These are phyloP conservation scores for Trichoderma pleuroti DNA, from an alignment of 2,329 filamentous ascomycete genomes.

Conservation along the genomic window DNA sequence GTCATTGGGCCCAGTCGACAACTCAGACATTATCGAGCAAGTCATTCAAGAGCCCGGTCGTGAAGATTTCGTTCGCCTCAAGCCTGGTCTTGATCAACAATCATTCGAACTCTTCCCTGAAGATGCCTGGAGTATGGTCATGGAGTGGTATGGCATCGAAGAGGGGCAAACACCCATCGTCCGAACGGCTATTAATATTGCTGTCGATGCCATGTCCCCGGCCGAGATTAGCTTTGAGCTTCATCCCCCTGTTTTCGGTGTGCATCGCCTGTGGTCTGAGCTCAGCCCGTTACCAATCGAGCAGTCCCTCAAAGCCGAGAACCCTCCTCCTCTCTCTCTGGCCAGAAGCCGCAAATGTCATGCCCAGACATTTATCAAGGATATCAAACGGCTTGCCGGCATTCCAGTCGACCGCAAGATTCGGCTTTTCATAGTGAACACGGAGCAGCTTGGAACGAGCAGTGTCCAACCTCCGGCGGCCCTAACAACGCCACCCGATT, in stretches of 20 bases:
- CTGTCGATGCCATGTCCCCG: constrained; percentile 49
- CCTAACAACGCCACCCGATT: constrained; percentile 41
- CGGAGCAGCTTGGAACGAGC: constrained; percentile 37
- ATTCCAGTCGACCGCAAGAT: constrained; percentile 71
- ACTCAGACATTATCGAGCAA: constrained; percentile 72
- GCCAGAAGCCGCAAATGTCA: constrained; percentile 67
- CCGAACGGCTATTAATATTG: constrained; percentile 74
- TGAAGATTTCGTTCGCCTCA: constrained; percentile 67
- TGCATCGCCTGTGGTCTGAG: constrained; percentile 72
- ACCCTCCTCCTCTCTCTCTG: constrained; percentile 60
- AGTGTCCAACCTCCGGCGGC: constrained; percentile 35
- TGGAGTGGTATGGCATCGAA: constrained; percentile 77
- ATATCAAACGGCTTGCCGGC: constrained; percentile 64
- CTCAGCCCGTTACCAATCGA: constrained; percentile 54
- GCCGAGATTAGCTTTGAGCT: constrained; percentile 77
- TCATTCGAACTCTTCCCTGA: constrained; percentile 75
- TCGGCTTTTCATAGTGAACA: constrained; percentile 65
- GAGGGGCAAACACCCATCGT: constrained; percentile 67
- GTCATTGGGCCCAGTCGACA: constrained; percentile 76
- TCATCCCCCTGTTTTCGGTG: constrained; percentile 77
- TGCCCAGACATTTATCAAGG: constrained; percentile 71
- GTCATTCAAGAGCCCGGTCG: constrained; percentile 49
- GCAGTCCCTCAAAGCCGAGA: constrained; percentile 57
- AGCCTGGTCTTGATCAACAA: constrained; percentile 62
- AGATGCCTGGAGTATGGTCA: constrained; percentile 76